Conservation (phyloP, 495 filamentous ascomycete species). For the Penicillium alfredii region DNA sequence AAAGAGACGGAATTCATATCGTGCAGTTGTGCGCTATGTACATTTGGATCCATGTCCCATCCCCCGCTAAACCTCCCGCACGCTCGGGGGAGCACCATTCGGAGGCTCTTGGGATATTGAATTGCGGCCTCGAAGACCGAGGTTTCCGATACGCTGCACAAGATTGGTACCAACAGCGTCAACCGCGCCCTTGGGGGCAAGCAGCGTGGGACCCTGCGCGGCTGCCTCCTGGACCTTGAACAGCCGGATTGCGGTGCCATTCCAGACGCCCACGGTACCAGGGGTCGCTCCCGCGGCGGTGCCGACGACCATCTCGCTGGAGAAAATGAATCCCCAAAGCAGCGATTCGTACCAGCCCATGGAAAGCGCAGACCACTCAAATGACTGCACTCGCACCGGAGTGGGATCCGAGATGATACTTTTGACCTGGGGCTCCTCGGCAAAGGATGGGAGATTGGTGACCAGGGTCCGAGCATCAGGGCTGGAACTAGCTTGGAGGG, state of each 20-base stretch:
- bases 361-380: constrained; percentile 89
- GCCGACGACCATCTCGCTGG: constrained; percentile 78
- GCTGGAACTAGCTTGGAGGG: constrained; percentile 29
- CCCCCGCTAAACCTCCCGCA: constrained; percentile 32
- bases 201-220: constrained; percentile 70
- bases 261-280: constrained; percentile 94
- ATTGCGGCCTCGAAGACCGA: constrained; percentile 51
- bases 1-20: constrained; percentile 12
- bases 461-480: constrained; percentile 36
- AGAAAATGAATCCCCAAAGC: constrained; percentile 94
- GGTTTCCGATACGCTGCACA: constrained; percentile 76
- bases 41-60: constrained; percentile 3
- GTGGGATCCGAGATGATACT: constrained; percentile 64
- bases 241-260: constrained; percentile 77
- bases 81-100: constrained; percentile 26
- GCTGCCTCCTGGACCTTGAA: constrained; percentile 86
- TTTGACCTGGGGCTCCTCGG: constrained; percentile 55
- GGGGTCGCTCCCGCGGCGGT: constrained; percentile 42
- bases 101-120: constrained; percentile 29
- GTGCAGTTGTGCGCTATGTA: constrained; percentile 16
- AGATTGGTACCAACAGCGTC: constrained; percentile 93
- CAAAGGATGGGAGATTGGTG: constrained; percentile 52
- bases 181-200: constrained; percentile 82
- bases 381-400: constrained; percentile 73
- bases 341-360: constrained; percentile 96